A percentile compares a stretch with the other conserved stretches of the same genome.
Evolutionary conservation across 345 rosid species (phyloP).

Genomic region (Xanthoceras sorbifolium): DNA sequence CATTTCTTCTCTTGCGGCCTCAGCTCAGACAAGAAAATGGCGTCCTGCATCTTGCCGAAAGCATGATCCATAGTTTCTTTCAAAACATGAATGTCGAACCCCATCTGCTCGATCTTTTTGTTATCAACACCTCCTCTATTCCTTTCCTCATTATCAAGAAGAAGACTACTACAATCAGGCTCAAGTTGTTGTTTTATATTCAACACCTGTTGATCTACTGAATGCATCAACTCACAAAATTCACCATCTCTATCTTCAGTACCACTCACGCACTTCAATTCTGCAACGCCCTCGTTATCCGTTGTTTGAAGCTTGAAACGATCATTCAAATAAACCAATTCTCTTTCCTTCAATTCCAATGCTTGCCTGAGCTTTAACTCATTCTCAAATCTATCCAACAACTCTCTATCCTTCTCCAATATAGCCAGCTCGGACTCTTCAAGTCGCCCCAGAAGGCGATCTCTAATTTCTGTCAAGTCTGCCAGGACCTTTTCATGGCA

Average conservation of each 20-base stretch:
- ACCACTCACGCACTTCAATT: slow-evolving; percentile 23
- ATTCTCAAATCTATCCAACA: slow-evolving; percentile 49
- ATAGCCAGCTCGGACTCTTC: slow-evolving; percentile 64
- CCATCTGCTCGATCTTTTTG: slow-evolving; percentile 51
- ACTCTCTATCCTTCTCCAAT: slow-evolving; percentile 65
- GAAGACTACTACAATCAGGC: slow-evolving; percentile 43
- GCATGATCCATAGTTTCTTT: slow-evolving; percentile 81
- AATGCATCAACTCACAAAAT: slow-evolving; percentile 58
- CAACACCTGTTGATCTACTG: slow-evolving; percentile 72
- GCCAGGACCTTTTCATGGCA: slow-evolving; percentile 56
- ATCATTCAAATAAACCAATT: slow-evolving; percentile 55
- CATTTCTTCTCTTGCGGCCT: slow-evolving; percentile 68
- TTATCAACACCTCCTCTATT: slow-evolving; percentile 39
- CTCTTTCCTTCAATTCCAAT: slow-evolving; percentile 53
- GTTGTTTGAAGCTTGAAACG: slow-evolving; percentile 39
- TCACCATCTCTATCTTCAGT: slow-evolving; percentile 49
- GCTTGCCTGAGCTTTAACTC: slow-evolving; percentile 59
- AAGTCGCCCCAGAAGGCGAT: slow-evolving; percentile 72
- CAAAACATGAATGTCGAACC: slow-evolving; percentile 57
- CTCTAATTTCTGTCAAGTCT: slow-evolving; percentile 65
- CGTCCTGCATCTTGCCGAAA: slow-evolving; percentile 75
- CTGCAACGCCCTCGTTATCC: slow-evolving; percentile 35
- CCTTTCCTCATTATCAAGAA: too few relatives aligned
- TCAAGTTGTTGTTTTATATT: slow-evolving; percentile 68
- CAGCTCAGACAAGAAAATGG: slow-evolving; percentile 59